phyloP scores from a whole-genome alignment of 441 rosid species.

The Croton setiger region DNA sequence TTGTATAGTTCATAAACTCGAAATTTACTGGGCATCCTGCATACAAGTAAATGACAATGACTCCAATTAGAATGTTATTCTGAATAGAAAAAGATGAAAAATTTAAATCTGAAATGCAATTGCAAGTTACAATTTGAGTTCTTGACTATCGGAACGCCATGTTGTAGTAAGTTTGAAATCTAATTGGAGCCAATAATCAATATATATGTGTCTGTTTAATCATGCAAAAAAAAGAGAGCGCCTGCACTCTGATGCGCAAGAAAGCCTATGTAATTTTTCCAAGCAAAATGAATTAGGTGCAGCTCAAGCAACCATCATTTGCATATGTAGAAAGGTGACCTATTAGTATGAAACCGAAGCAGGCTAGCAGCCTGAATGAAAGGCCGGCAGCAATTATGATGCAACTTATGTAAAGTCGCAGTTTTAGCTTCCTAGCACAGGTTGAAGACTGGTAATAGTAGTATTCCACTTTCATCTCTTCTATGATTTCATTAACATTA shows the following conservation, averaged over 20 bases:
- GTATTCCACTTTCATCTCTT: background rate
- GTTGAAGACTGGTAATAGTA: background rate
- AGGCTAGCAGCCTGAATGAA: background rate
- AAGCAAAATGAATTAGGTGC: background rate
- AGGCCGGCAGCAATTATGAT: background rate
- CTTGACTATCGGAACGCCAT: background rate
- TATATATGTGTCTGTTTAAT: too few species aligned
- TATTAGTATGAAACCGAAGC: background rate
- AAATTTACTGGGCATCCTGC: conserved; percentile 63
- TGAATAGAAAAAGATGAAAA: background rate
- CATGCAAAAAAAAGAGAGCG: background rate
- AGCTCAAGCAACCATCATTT: background rate
- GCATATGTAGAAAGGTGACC: background rate
- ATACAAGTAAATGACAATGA: conserved; percentile 5
- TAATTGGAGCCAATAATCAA: too few species aligned
- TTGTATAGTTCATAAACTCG: conserved; percentile 59
- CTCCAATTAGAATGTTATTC: background rate
- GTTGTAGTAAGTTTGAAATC: too few species aligned
- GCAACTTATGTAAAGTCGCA: background rate
- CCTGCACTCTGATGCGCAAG: background rate
- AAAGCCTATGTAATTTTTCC: background rate
- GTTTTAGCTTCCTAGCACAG: background rate
- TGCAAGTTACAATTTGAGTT: background rate
- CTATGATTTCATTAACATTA: background rate
- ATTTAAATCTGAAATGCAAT: background rate